Evolutionary conservation across 805 yeast genomes (phyloP).

Genomic region (Sugiyamaella marilandica): DNA sequence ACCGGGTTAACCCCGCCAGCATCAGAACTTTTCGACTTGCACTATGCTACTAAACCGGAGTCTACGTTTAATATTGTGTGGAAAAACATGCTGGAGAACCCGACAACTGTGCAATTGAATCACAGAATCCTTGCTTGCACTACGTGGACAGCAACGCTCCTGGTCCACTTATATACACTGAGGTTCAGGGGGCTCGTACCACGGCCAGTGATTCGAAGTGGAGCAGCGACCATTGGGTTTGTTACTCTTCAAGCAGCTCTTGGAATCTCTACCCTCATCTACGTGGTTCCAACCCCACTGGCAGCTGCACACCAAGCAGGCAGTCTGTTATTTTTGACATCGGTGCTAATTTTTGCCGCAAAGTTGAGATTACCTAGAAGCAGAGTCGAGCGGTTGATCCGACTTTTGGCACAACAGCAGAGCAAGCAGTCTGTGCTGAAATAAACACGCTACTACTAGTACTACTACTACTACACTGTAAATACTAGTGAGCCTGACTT

Average conservation of each 20-base stretch:
- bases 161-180: constrained; percentile 62
- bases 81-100: constrained; percentile 93
- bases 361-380: constrained; percentile 55
- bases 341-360: constrained; percentile 59
- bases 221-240: constrained; percentile 73
- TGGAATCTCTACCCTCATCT: constrained; percentile 81
- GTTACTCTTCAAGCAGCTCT: constrained; percentile 77
- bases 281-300: constrained; percentile 84
- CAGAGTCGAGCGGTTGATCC: background rate
- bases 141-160: constrained; percentile 68
- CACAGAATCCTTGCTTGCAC: constrained; percentile 83
- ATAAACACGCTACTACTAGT: background rate
- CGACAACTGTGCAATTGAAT: constrained; percentile 87
- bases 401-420: background rate
- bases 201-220: constrained; percentile 47
- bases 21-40: constrained; percentile 73
- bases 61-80: constrained; percentile 48
- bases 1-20: constrained; percentile 60
- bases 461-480: background rate
- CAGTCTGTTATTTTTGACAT: constrained; percentile 80
- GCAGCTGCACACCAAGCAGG: constrained; percentile 98
- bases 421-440: background rate
- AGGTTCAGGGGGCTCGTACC: constrained; percentile 55
- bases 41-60: constrained; percentile 58
- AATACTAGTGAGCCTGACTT: background rate